Percentiles rank a stretch among this genome's conserved stretches.
Evolutionary conservation across 768 basidiomycete genomes (phyloP).

Genomic region (Leucosporidium creatinivorum): DNA sequence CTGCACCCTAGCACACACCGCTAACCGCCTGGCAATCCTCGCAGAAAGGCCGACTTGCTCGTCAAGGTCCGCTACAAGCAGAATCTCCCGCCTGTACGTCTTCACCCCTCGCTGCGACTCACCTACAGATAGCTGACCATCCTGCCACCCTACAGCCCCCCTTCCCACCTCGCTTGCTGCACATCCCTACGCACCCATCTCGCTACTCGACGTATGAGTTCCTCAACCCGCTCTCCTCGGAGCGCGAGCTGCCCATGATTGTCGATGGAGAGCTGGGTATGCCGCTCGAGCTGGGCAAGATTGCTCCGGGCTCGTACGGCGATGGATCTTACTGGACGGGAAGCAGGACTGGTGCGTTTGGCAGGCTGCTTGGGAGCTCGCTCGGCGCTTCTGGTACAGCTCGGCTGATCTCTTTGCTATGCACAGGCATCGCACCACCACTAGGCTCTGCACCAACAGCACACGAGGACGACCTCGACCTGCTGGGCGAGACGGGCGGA

Average conservation of each 20-base stretch:
- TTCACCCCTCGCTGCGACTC: no score
- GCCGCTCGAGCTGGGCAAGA: constrained; percentile 80
- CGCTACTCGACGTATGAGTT: constrained; percentile 84
- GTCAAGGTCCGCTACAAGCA: constrained; percentile 90
- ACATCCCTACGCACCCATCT: constrained; percentile 80
- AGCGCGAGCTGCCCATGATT: constrained; percentile 84
- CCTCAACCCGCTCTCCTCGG: constrained; percentile 67
- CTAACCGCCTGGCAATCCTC: no score
- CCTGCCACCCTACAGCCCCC: constrained; percentile 51
- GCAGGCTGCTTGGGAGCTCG: constrained; percentile 58
- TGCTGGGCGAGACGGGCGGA: constrained; percentile 58
- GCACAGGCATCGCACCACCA: background rate
- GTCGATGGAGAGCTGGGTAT: constrained; percentile 95
- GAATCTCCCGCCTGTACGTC: constrained; percentile 62
- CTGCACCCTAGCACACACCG: no score
- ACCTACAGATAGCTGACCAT: background rate
- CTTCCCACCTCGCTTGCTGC: constrained; percentile 89
- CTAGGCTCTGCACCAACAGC: background rate
- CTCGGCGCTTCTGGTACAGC: constrained; percentile 57
- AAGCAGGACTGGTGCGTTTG: constrained; percentile 17
- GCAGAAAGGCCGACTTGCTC: constrained; percentile 70
- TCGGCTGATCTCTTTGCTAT: background rate
- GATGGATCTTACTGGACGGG: constrained; percentile 53
- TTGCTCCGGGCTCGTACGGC: constrained; percentile 77
- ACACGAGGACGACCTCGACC: constrained; percentile 42